Conservation (phyloP, 2,329 filamentous ascomycete genomes). For the Didymellaceae sp. region DNA sequence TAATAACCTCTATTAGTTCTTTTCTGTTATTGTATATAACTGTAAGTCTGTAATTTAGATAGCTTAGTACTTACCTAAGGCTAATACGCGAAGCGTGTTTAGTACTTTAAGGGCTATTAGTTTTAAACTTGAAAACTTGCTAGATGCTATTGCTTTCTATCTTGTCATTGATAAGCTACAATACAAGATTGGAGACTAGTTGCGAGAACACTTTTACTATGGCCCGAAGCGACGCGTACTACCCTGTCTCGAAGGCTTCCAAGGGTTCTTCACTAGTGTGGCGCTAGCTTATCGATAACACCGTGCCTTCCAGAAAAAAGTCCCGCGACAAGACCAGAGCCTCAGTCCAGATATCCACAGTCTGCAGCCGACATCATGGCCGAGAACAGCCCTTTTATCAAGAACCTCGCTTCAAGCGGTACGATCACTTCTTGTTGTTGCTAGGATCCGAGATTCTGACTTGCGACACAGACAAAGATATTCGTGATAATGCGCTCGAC, state of each 20-base stretch:
- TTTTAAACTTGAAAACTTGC: too few relatives aligned
- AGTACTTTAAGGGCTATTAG: too few relatives aligned
- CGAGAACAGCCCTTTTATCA: slow-evolving; percentile 72
- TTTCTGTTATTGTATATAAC: too few relatives aligned
- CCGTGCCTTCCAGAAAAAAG: slow-evolving; percentile 17
- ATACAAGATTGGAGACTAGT: too few relatives aligned
- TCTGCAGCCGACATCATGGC: neutral
- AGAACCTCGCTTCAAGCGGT: slow-evolving; percentile 86
- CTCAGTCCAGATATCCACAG: slow-evolving; percentile 1
- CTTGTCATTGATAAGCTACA: too few relatives aligned
- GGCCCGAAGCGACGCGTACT: too few relatives aligned
- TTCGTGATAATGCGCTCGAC: slow-evolving; percentile 76
- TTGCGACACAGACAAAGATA: slow-evolving; percentile 70
- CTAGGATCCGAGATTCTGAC: slow-evolving; percentile 11
- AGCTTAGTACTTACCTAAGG: too few relatives aligned
- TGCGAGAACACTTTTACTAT: too few relatives aligned
- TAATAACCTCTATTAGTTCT: too few relatives aligned
- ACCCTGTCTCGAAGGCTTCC: neutral
- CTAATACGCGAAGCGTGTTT: too few relatives aligned
- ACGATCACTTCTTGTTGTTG: neutral
- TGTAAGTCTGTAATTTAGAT: too few relatives aligned
- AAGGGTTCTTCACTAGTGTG: slow-evolving; percentile 1
- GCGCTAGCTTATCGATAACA: slow-evolving; percentile 17
- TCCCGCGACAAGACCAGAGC: slow-evolving; percentile 4
- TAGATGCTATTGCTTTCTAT: too few relatives aligned